These are phyloP conservation scores for Eremomyces bilateralis DNA, from an alignment of 495 filamentous ascomycete genomes.

Conservation along the genomic window DNA sequence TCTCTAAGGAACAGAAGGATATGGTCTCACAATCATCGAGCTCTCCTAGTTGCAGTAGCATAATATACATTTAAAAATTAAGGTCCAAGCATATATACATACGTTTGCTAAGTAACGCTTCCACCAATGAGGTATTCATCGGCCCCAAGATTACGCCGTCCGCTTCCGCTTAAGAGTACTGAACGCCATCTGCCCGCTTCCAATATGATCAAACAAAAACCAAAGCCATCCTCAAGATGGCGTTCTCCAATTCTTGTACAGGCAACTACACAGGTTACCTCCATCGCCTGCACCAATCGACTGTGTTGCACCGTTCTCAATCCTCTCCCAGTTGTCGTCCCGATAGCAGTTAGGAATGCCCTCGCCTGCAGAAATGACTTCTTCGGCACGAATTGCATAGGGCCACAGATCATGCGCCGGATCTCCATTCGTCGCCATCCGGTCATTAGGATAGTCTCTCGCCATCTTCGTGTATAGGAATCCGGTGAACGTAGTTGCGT, in stretches of 20 bases:
- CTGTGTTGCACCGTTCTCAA: conserved; percentile 5
- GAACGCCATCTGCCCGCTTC: too few species aligned
- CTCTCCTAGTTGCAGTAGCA: too few species aligned
- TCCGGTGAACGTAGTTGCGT: conserved; percentile 25
- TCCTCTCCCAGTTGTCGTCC: conserved; percentile 8
- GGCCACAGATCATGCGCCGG: conserved; percentile 8
- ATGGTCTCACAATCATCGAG: too few species aligned
- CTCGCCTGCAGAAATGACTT: conserved; percentile 19
- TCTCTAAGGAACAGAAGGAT: too few species aligned
- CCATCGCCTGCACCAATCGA: conserved; percentile 6
- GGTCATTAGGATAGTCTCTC: conserved; percentile 18
- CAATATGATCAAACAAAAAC: too few species aligned
- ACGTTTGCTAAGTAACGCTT: too few species aligned
- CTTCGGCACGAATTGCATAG: conserved; percentile 25
- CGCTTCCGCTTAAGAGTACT: too few species aligned
- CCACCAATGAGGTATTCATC: too few species aligned
- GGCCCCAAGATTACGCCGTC: too few species aligned
- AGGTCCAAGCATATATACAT: too few species aligned
- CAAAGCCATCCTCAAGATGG: too few species aligned
- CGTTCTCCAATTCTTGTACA: conserved; percentile 19
- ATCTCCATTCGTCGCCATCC: conserved; percentile 5
- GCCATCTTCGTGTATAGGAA: conserved; percentile 30
- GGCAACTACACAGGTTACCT: conserved; percentile 11
- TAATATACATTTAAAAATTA: neutral
- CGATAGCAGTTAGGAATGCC: conserved; percentile 25